Evolutionary conservation across 768 basidiomycete species (phyloP), one percentile per base, ranked within the genome.

Genomic region (Russula abietina): DNA sequence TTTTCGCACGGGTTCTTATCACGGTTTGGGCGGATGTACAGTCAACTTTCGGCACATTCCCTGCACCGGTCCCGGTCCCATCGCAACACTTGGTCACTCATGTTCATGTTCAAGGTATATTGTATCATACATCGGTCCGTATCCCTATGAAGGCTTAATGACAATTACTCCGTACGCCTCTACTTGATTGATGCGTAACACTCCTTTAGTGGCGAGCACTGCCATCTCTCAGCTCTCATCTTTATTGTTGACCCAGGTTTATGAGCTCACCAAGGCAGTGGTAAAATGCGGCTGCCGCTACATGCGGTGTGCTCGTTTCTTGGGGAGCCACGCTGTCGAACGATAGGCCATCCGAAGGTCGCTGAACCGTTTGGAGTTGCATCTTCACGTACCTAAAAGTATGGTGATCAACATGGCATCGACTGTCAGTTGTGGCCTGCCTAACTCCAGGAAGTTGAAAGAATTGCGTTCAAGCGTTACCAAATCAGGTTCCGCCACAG

Each of bases 211-310:
- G 12, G 83, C 81, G 51, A 93, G 80, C 57, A 89, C 91, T 93
- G 19, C 59, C 51, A 26, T 1, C 11, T 49, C 36, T 39, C 49
- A 61, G 39, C 19, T 28, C 38, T 52, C n/a, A n/a, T n/a, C n/a
- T 43, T 57, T 33, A 12, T 1, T 22, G 14, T 46, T n/a, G 33
- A 39, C 1, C 33, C 28, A 32, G 22, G 38, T 38, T 59, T 49
- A 39, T 36, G 49, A 59, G 24, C 73, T 39, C 62, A 91, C 91
- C 90, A 48, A 93, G 79, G 71, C 90, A 91, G 67, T 93, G 89
- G 72, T 93, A 91, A 71, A 93, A 86, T 4, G 85, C 91, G 17
- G 88, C 83, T 10, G 91, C 85, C 11, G 89, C 91, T 41, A 93
- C 87, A 70, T 86, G 89, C 11, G 82, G 79, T 4, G 87, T 89